Base-by-base conservation (phyloP, 1,284 basidiomycete species). In the Papiliotrema laurentii region DNA sequence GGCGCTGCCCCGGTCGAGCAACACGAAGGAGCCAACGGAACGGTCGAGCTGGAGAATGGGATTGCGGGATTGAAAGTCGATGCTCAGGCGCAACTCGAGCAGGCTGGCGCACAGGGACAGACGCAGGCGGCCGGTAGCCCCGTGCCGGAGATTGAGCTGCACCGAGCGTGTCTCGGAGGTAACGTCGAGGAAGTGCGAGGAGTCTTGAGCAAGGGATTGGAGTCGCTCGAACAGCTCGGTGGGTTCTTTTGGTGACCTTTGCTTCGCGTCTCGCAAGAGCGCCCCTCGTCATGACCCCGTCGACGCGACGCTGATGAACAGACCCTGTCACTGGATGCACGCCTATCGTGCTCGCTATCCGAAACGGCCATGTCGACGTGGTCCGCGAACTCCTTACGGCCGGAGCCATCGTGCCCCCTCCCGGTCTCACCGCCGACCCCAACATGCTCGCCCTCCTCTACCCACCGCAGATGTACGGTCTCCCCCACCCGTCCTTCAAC, bases 261-360 rank as follows among this genome's bases (percentile, higher is more conserved):
- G 19, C 18, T 26, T 11, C 6, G 25, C 11, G 5, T 24, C 16
- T n/a, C n/a, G n/a, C n/a, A n/a, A n/a, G 25, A 16, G 9, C n/a
- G 9, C 16, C 5, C 7, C 16, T 10, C 6, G 9, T 43, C 16
- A 30, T 6, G n/a, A 25, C 7, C 10, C 13, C 21, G 26, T 33
- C 30, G 30, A 16, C 35, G 19, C 11, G 11, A 19, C 18, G 35
- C 9, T 30, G 41, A 7, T 43, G 25, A 18, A 13, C 52, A 69
- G 69, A 73, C 54, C 47, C 58, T 18, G 56, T 54, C 35, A 71
- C 69, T 21, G 73, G 72, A 6, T 69, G 68, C 47, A 75, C 72
- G 4, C 73, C 73, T 19, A 69, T 75, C 50, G 67, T 75, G 27
- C 66, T 71, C 35, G 73, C 72, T 38, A 69, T 75, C 43, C 64